Evolutionary conservation across 2,329 filamentous ascomycete genomes (phyloP), one percentile per base, ranked within the genome.

Genomic region (Helicocarpus griseus): DNA sequence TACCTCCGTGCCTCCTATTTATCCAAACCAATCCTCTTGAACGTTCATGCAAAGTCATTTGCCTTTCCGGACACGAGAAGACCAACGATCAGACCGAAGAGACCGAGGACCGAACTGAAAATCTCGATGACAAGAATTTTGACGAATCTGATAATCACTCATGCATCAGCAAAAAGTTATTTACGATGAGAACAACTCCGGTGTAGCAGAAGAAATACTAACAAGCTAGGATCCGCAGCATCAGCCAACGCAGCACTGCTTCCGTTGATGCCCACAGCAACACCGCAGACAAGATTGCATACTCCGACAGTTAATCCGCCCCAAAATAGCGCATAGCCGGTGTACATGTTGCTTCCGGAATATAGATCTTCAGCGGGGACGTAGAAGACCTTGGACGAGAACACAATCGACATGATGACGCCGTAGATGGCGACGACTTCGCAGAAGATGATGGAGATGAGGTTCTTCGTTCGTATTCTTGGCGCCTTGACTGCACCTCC

Each of bases 371-470:
- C 80, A 52, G 78, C 78, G 40, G 76, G 66, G 28, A 93, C 79
- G 51, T 78, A 69, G 61, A 80, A 79, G 61, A 98, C 74, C 72
- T 96, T 95, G 56, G 90, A 80, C 41, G 90, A 94, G 76, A 97
- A 97, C 64, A 98, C 87, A 69, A 98, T 98, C 63, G 90, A 86
- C 89, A 98, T 98, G 74, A 98, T 98, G 73, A 98, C 91, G 63
- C 94, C 94, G 79, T 98, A 98, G 71, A 98, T 98, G 72, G 93
- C 93, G 65, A 98, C 93, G 66, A 98, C 93, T 75, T 98, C 93
- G 77, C 93, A 98, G 76, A 98, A 98, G 74, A 98, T 97, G 72
- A 98, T 98, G 64, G 91, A 97, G 69, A 98, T 97, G 66, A 98
- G 74, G 78, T 98, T 98, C 83, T 98, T 98, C 57, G 93, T 98